Evolutionary conservation across 495 filamentous ascomycete genomes (phyloP), one percentile per base, ranked within the genome.

Genomic region (Pyrenula massariospora): DNA sequence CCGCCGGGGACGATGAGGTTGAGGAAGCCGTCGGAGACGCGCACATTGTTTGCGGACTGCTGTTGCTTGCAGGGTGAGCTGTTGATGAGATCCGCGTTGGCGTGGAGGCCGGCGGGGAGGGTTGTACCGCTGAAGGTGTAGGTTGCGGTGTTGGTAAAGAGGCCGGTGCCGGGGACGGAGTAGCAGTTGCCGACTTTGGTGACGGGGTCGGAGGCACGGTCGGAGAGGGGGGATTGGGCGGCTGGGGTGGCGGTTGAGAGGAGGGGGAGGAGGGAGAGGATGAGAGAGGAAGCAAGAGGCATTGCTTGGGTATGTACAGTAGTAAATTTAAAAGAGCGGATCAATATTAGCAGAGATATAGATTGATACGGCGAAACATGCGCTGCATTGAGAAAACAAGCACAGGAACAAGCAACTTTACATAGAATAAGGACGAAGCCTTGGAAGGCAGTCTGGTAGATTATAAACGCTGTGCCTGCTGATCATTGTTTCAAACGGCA

Each of bases 1-100:
- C 61, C 61, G 10, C 60, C 61, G 21, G 61, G 61, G 5, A 62
- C 60, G 10, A 47, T 62, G 1, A 63, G 57, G 23, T 59, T 56
- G 21, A 63, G 36, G 25, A 24, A 31, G 15, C 50, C 60, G n/a
- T 47, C 49, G 3, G 8, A 24, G 47, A 63, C 54, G 11, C 52
- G 42, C 15, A 62, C 61, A 22, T 62, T 61, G 12, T 22, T 42
- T 2, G 21, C 22, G 1, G 24, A 25, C 48, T 56, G 62, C 1
- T 25, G 52, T 21, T 57, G 61, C 2, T 56, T 24, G 56, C 22
- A 62, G 1, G 60, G 60, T 19, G 22, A 25, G 0, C 51, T 42
- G 21, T 50, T 51, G 36, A 11, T 24, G 15, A 60, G 50, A 12
- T 59, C 22, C 3, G 52, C 54, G 52, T 53, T 60, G 12, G 57